These are phyloP conservation scores for Collybiopsis confluens DNA, from an alignment of 768 basidiomycete genomes.

Conservation along the genomic window DNA sequence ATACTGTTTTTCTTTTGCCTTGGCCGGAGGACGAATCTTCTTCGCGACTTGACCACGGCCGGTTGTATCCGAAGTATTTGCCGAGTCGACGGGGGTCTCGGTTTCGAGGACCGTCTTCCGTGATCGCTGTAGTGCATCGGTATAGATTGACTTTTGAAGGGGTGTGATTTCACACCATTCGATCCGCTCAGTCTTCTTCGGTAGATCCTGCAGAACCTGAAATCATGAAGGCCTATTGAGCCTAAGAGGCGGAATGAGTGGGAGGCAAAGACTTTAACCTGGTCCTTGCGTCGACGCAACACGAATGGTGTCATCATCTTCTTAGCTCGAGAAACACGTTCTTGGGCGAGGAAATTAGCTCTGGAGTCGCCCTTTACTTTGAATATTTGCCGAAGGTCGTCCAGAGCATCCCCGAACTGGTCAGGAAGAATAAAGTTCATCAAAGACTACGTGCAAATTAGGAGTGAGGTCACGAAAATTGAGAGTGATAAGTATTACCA, in stretches of 20 bases:
- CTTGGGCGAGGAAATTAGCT: conserved; percentile 82
- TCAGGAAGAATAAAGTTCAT: conserved; percentile 97
- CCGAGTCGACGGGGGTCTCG: conserved; percentile 16
- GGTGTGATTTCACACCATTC: conserved; percentile 94
- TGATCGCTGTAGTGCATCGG: conserved; percentile 79
- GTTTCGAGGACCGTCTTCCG: conserved; percentile 71
- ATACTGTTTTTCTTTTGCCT: conserved; percentile 60
- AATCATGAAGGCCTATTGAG: not conserved
- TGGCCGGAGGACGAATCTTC: conserved; percentile 33
- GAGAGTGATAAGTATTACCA: conserved; percentile 46
- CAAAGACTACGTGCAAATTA: conserved; percentile 61
- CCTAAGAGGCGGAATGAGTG: not conserved
- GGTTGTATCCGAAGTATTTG: conserved; percentile 18
- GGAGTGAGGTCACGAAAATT: not conserved
- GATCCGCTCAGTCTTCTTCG: conserved; percentile 87
- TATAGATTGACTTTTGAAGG: conserved; percentile 79
- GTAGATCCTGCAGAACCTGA: conserved; percentile 89
- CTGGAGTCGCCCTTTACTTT: conserved; percentile 94
- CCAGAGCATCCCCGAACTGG: conserved; percentile 75
- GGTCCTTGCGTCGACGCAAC: conserved; percentile 92
- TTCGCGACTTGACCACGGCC: conserved; percentile 25
- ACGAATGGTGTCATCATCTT: conserved; percentile 99
- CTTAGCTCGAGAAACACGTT: conserved; percentile 92
- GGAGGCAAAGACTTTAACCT: conserved; percentile 44
- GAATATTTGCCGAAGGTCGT: conserved; percentile 88